These are phyloP conservation scores for Stellera chamaejasme DNA, from an alignment of 345 rosid species.

Conservation along the genomic window DNA sequence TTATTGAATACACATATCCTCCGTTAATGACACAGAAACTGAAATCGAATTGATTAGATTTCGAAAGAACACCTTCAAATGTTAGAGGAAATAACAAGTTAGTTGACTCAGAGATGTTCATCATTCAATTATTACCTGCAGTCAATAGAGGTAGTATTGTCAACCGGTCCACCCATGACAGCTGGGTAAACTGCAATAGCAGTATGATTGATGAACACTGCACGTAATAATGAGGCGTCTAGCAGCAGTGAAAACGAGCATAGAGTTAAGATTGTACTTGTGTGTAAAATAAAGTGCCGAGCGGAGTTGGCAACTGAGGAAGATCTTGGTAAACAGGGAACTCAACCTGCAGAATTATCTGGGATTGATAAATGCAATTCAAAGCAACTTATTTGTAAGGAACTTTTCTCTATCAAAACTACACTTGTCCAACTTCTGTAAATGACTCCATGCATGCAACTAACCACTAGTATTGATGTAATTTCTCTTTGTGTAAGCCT, in stretches of 20 bases:
- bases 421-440: background rate
- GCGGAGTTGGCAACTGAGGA: slow-evolving; percentile 52
- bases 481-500: too few relatives aligned
- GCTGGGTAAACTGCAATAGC: slow-evolving; percentile 35
- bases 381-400: background rate
- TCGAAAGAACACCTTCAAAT: too few relatives aligned
- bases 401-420: background rate
- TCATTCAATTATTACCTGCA: slow-evolving; percentile 29
- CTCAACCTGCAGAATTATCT: slow-evolving; percentile 38
- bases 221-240: too few relatives aligned
- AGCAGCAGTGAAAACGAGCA: background rate
- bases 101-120: background rate
- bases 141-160: slow-evolving; percentile 51
- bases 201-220: background rate
- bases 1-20: too few relatives aligned
- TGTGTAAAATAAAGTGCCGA: slow-evolving; percentile 44
- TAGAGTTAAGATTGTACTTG: slow-evolving; percentile 24
- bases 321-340: slow-evolving; percentile 55
- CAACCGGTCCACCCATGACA: slow-evolving; percentile 39
- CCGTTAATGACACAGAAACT: background rate
- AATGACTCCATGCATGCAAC: too few relatives aligned
- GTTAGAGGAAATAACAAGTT: too few relatives aligned
- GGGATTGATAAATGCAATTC: background rate
- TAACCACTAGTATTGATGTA: too few relatives aligned
- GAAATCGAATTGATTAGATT: too few relatives aligned